These are phyloP conservation scores for Meredithiella fracta DNA, from an alignment of 2,329 filamentous ascomycete species.

Conservation along the genomic window DNA sequence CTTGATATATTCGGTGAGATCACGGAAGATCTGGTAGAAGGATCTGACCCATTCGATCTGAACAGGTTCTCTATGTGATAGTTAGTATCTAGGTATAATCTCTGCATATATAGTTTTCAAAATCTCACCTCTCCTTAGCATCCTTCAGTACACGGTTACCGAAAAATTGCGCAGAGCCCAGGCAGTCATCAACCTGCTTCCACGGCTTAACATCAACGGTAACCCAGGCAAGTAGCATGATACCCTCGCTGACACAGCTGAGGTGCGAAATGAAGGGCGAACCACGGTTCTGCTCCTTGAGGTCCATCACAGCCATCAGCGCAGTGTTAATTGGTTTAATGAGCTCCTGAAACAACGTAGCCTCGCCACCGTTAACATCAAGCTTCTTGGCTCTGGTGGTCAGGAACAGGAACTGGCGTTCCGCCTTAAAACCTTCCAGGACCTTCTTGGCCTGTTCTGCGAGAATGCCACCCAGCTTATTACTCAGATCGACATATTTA, in stretches of 20 bases:
- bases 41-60: slow-evolving; percentile 80
- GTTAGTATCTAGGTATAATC: slow-evolving; percentile 1
- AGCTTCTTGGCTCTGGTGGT: slow-evolving; percentile 88
- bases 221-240: slow-evolving; percentile 82
- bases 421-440: slow-evolving; percentile 55
- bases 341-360: slow-evolving; percentile 54
- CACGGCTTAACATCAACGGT: slow-evolving; percentile 66
- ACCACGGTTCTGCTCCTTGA: slow-evolving; percentile 67
- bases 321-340: slow-evolving; percentile 76
- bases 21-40: slow-evolving; percentile 83
- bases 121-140: slow-evolving; percentile 52
- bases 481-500: slow-evolving; percentile 62
- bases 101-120: neutral
- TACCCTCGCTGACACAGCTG: slow-evolving; percentile 75
- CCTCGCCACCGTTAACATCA: slow-evolving; percentile 43
- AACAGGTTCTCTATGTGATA: slow-evolving; percentile 48
- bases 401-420: slow-evolving; percentile 76
- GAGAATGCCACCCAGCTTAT: slow-evolving; percentile 59
- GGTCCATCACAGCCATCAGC: slow-evolving; percentile 60
- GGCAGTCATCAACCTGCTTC: slow-evolving; percentile 69
- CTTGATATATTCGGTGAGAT: slow-evolving; percentile 70
- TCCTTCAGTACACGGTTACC: slow-evolving; percentile 89
- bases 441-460: slow-evolving; percentile 55
- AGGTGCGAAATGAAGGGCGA: slow-evolving; percentile 66
- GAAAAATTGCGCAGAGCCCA: slow-evolving; percentile 78